Percentiles rank a stretch among this genome's conserved stretches.
Conservation (phyloP, 352 stramenopile species). For the Globisporangium emineosum region DNA sequence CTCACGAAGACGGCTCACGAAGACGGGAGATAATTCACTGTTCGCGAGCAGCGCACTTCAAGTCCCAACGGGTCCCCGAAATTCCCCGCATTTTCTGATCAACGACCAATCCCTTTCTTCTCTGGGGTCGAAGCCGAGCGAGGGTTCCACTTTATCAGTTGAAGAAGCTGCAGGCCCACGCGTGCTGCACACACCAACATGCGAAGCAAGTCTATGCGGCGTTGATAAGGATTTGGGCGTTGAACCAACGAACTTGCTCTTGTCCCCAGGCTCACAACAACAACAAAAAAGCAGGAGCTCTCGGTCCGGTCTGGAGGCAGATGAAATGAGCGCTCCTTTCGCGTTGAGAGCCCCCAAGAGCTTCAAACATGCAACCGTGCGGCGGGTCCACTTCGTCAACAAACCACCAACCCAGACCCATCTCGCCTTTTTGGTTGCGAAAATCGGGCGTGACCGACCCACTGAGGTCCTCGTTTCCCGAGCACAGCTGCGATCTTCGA, state of each 20-base stretch:
- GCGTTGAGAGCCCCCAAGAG: neutral
- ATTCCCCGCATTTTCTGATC: neutral
- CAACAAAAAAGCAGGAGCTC: neutral
- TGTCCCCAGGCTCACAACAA: neutral
- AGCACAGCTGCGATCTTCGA: neutral
- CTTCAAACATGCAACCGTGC: neutral
- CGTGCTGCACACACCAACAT: no score
- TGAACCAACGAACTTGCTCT: neutral
- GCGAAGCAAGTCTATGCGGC: no score
- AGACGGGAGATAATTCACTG: neutral
- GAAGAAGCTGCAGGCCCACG: neutral
- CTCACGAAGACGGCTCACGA: neutral
- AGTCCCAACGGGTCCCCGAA: neutral
- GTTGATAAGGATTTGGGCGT: no score
- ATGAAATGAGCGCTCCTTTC: neutral
- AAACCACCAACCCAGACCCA: neutral
- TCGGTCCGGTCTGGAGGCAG: neutral
- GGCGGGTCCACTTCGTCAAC: neutral
- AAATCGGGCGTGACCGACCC: neutral
- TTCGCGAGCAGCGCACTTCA: neutral
- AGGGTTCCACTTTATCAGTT: neutral
- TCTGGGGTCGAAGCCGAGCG: neutral
- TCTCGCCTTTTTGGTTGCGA: neutral
- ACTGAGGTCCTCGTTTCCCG: neutral
- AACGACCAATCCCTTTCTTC: neutral